Base-by-base conservation (phyloP, 129 eudicot species). In the Glebionis coronaria region DNA sequence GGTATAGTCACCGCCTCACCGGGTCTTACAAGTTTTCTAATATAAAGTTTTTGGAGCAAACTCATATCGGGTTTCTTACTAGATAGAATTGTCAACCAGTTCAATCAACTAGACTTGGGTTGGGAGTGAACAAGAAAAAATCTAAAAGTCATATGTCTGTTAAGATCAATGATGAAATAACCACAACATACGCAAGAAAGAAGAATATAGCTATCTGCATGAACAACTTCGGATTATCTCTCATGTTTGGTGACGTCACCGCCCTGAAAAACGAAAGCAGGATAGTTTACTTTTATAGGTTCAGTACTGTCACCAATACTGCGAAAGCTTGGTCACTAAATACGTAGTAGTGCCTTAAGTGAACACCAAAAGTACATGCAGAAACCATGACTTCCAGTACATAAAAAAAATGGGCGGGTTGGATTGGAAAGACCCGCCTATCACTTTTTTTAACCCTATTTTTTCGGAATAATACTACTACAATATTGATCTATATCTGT, bases 231-330 rank as follows among this genome's bases (percentile, higher is more conserved):
- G 97, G 99, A 66, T 93, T 93, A 74, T 93, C 99, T 76, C 99
- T 81, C 97, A 93, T 81, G 83, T 93, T 93, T 77, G 99, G 95
- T 45, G 99, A 87, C 58, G 99, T 87, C 31, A 93, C 97, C 42
- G 97, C 90, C 88, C 99, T 93, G 92, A 74, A 65, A 79, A 69
- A 61, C 49, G 31, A 63, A 44, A 68, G 14, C 2, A 47, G 2
- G 21, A 28, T 49, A 38, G 13, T 25, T 67, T 13, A 42, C 52
- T 73, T 9, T 14, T 1, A 45, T 16, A 56, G n/a, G 18, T 69
- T 13, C 21, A 27, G 44, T 42, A 61, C 47, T 15, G 9, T 8
- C 25, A 61, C 7, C 29, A 16, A 58, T 9, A 28, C 42, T 25
- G 20, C 10, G 13, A 9, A 19, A 67, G 3, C 38, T 52, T 14